Base-by-base conservation (phyloP, 2,329 filamentous ascomycete genomes). In the Trichoderma harzianum region DNA sequence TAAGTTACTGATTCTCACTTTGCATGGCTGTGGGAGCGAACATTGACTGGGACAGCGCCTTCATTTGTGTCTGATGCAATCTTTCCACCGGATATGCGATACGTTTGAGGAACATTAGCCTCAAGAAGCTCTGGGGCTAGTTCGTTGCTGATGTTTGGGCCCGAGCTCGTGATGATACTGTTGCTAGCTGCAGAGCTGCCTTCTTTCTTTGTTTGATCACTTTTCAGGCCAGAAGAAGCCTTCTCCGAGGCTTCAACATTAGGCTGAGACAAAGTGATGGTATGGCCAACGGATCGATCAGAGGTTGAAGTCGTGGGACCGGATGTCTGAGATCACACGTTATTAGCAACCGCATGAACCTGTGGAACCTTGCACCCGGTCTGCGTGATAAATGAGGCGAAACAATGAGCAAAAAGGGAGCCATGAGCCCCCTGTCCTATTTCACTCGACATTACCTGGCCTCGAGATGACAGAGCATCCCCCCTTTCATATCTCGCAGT, bases 311-410 rank as follows among this genome's bases (percentile, higher is more conserved):
- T 30, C 21, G 64, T 47, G 30, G 64, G 32, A 69, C 64, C 26
- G 24, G 28, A 14, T 28, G 14, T 36, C 57, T 69, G 64, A n/a
- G 39, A 68, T 51, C 47, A 68, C 65, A 47, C 32, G 26, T 30
- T 16, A 61, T 61, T 53, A 62, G 70, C 30, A 66, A 47, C 51
- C 58, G 24, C 64, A 28, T 70, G 57, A 53, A 26, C 43, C 11
- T 69, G 66, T 69, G 65, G 21, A 72, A 72, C 65, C 51, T 72
- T 39, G 53, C 51, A 69, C 53, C 53, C 26, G 47, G 60, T 32
- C 32, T 57, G 28, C 57, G 24, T 32, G n/a, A 36, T 62, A 1
- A 34, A 58, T 67, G 61, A 58, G 55, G 61, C 16, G 62, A 32
- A 64, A 24, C 5, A 11, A 47, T 58, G 47, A 21, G 32, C 12